These are phyloP conservation scores for Myxozyma kluyveri DNA, from an alignment of 805 yeast genomes.

Conservation along the genomic window DNA sequence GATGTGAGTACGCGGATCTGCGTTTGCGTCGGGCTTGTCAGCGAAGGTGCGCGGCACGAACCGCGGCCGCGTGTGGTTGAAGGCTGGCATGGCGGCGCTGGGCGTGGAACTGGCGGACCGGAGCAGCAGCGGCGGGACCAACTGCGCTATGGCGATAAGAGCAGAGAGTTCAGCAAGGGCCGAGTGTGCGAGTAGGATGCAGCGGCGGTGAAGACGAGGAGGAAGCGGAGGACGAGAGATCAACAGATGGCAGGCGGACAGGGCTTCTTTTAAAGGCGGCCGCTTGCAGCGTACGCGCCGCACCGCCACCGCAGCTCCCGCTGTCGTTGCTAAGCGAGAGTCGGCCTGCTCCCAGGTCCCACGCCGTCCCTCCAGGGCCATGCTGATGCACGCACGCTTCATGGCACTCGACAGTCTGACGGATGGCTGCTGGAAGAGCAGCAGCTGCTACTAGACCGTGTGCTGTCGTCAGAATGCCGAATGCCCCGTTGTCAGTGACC, in stretches of 20 bases:
- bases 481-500: no score
- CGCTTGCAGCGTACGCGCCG: slow-evolving; percentile 2
- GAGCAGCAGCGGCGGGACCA: slow-evolving; percentile 6
- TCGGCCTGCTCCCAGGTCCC: no score
- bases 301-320: no score
- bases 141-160: slow-evolving; percentile 10
- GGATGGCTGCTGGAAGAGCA: no score
- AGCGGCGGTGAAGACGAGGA: neutral
- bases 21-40: neutral
- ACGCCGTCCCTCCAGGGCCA: no score
- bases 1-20: neutral
- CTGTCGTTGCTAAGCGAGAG: no score
- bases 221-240: neutral
- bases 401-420: no score
- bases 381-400: no score
- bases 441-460: no score
- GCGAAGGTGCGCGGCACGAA: slow-evolving; percentile 1
- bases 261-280: neutral
- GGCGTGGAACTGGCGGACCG: slow-evolving; percentile 7
- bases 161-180: no score
- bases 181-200: slow-evolving; percentile 9
- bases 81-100: neutral
- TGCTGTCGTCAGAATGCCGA: no score
- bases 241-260: neutral
- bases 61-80: slow-evolving; percentile 7